Base-by-base conservation (phyloP, 2,329 filamentous ascomycete species). In the Diplodia scrobiculata region DNA sequence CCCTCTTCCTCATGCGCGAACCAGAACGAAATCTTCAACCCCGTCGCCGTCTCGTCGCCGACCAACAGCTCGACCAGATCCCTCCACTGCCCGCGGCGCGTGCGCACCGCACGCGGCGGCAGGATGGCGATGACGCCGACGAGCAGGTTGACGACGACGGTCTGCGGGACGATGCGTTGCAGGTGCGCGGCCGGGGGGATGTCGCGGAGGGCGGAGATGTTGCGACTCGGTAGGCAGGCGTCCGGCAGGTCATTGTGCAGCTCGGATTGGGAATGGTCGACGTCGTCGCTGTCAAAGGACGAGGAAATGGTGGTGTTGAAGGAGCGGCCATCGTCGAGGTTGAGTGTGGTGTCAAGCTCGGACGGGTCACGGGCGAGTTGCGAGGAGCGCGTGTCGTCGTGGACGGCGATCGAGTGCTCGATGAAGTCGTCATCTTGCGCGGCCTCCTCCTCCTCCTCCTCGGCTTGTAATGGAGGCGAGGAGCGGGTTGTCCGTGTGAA, bases 21-120 rank as follows among this genome's bases (percentile, higher is more conserved):
- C 94, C 94, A 98, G 75, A 96, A 92, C 2, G 90, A 93, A 65
- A 97, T 82, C 32, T 84, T 86, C 77, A 97, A 96, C 2, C 89
- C 90, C 0, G 91, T 86, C 69, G 84, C 86, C 0, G 92, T 96
- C 62, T 97, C 91, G 75, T 98, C 94, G 5, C 91, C 93, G 0
- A 97, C 87, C 0, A 93, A 81, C 1, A 95, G 77, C 76, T 96
- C 92, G 48, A 94, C 80, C 2, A 96, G 82, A 5, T 90, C 85
- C 62, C 89, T 82, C 21, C 34, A 11, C 9, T 53, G 67, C 83
- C 27, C 90, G 87, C 0, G 89, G 83, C 45, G 87, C 83, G 64
- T 66, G 45, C 55, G 53, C 34, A 60, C 50, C 0, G 89, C 84
- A 58, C 92, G 83, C 13, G 89, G 87, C 68, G 96, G 88, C 54